phyloP scores from a whole-genome alignment of 768 basidiomycete species.

The Mycena leptocephala region DNA sequence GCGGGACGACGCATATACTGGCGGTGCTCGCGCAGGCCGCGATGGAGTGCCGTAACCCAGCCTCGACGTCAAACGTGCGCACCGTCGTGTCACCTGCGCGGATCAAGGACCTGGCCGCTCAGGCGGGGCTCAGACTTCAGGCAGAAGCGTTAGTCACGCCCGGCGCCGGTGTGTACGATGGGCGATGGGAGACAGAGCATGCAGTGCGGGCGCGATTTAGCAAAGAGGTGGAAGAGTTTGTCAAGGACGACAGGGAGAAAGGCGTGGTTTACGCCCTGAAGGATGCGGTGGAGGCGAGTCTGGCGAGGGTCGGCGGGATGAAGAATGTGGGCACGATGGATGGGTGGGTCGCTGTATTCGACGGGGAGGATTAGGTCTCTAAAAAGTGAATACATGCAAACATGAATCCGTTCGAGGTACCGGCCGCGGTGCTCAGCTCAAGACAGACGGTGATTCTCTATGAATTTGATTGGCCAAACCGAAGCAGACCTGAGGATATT shows the following conservation, averaged over 20 bases:
- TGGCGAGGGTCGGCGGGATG: slow-evolving; percentile 32
- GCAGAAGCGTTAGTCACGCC: slow-evolving; percentile 43
- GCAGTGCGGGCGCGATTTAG: slow-evolving; percentile 42
- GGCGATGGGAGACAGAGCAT: slow-evolving; percentile 51
- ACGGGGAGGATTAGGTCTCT: not conserved
- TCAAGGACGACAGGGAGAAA: slow-evolving; percentile 51
- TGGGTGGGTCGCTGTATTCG: slow-evolving; percentile 47
- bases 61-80: slow-evolving; percentile 51
- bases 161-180: slow-evolving; percentile 47
- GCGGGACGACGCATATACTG: slow-evolving; percentile 50
- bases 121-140: slow-evolving; percentile 40
- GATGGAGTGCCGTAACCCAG: slow-evolving; percentile 50
- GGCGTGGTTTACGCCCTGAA: slow-evolving; percentile 48
- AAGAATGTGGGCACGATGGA: slow-evolving; percentile 49
- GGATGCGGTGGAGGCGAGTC: slow-evolving; percentile 43
- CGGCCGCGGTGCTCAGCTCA: too few species aligned
- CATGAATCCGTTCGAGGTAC: too few species aligned
- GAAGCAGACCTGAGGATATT: too few species aligned
- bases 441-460: too few species aligned
- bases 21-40: slow-evolving; percentile 55
- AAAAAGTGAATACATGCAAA: too few species aligned
- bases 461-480: too few species aligned
- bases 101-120: slow-evolving; percentile 45
- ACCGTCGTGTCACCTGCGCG: slow-evolving; percentile 52
- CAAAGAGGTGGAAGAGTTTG: slow-evolving; percentile 40